Base-by-base conservation (phyloP, 495 filamentous ascomycete species). In the Lepidopterella palustris region DNA sequence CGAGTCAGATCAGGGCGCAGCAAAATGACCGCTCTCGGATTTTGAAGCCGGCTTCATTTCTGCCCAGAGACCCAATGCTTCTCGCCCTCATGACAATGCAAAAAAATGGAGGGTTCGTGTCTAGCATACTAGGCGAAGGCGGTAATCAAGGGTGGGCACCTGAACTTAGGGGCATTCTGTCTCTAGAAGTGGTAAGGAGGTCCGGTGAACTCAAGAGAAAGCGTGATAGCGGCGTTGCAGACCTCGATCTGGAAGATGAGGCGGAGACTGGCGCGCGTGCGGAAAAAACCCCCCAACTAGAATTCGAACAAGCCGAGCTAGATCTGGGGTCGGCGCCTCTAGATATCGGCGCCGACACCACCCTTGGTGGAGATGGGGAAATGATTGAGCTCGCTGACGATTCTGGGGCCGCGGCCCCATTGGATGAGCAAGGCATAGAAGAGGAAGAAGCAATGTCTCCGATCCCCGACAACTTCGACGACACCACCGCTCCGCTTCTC, bases 171-270 rank as follows among this genome's bases (percentile, higher is more conserved):
- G 88, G 84, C 8, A 79, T 98, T 53, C 72, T 97, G 24, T 92
- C 89, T 31, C 77, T 97, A 29, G 89, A 92, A 59, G 81, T 87
- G 9, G 82, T 96, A 18, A 82, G 85, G 56, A 83, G 82, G 49
- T 79, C 85, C 11, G 87, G 88, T 48, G 90, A 93, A 39, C 79
- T 93, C 48, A 98, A 97, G 81, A 77, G 95, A 55, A 98, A 98
- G 79, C 85, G 93, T 39, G 93, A 95, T 70, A 89, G 84, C 64
- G 92, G 89, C 9, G 81, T 95, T 54, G 87, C 87, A 29, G 89
- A 92, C 69, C 78, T 95, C 70, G 82, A 77, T 49, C 86, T 86
- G n/a, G 82, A 89, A 27, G 88, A 90, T 55, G 80, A 85, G 29
- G 61, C 57, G 8, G 59, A 63, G 25, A 57, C 65, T 0, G 53